These are phyloP conservation scores for Cyberlindnera xishuangbannaensis DNA, from an alignment of 805 yeast species.

Conservation along the genomic window DNA sequence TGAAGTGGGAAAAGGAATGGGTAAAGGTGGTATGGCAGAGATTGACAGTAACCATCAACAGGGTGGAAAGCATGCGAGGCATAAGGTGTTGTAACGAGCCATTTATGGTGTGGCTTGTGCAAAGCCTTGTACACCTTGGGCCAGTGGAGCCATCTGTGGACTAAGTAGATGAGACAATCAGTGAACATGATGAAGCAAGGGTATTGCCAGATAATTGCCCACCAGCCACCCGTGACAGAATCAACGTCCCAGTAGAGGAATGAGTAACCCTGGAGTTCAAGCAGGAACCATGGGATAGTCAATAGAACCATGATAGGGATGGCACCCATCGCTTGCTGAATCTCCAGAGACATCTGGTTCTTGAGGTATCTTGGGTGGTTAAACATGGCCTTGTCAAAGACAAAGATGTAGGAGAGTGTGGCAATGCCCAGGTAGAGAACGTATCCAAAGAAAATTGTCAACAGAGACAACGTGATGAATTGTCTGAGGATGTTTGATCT, in stretches of 20 bases:
- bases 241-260: slow-evolving; percentile 62
- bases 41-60: slow-evolving; percentile 90
- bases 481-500: slow-evolving; percentile 76
- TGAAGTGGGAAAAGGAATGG: slow-evolving; percentile 92
- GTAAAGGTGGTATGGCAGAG: slow-evolving; percentile 87
- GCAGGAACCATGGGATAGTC: slow-evolving; percentile 85
- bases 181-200: slow-evolving; percentile 87
- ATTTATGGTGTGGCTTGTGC: slow-evolving; percentile 98
- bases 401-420: slow-evolving; percentile 63
- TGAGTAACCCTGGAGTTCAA: slow-evolving; percentile 82
- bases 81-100: slow-evolving; percentile 98
- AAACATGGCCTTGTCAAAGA: slow-evolving; percentile 85
- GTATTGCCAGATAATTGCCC: slow-evolving; percentile 57
- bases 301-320: slow-evolving; percentile 85
- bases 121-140: slow-evolving; percentile 78
- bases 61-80: slow-evolving; percentile 99
- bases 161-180: slow-evolving; percentile 85
- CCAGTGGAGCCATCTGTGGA: slow-evolving; percentile 93
- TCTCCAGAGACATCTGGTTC: slow-evolving; percentile 85
- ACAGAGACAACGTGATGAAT: slow-evolving; percentile 52
- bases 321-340: slow-evolving; percentile 68
- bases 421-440: slow-evolving; percentile 73
- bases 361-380: slow-evolving; percentile 95
- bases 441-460: slow-evolving; percentile 84
- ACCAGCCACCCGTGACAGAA: slow-evolving; percentile 63